These are phyloP conservation scores for Chlorella sp. DNA, from an alignment of 139 green algal genomes.

Conservation along the genomic window DNA sequence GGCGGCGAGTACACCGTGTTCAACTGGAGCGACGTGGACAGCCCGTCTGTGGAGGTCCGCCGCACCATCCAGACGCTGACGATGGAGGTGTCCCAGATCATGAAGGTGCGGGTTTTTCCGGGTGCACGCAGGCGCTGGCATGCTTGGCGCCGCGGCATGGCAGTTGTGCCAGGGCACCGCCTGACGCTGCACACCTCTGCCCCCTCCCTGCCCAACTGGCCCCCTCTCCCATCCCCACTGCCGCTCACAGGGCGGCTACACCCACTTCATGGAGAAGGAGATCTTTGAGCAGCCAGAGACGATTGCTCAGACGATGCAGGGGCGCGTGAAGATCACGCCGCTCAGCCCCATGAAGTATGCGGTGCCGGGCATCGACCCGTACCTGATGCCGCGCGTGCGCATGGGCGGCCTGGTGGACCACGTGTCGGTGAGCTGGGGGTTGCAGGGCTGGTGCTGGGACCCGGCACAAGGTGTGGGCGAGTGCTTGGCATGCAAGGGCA, in stretches of 20 bases:
- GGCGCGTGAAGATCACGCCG: slow-evolving; percentile 66
- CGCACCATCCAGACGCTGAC: slow-evolving; percentile 89
- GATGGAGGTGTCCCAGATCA: slow-evolving; percentile 97
- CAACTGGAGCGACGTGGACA: slow-evolving; percentile 67
- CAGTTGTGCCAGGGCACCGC: too few relatives aligned
- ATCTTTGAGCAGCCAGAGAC: slow-evolving; percentile 98
- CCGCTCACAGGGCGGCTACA: slow-evolving; percentile 87
- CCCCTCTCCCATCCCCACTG: not conserved
- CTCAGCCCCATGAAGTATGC: slow-evolving; percentile 46
- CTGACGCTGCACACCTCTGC: too few relatives aligned
- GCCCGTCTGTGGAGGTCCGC: slow-evolving; percentile 62
- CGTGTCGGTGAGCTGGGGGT: slow-evolving; percentile 23
- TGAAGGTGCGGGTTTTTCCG: slow-evolving; percentile 80
- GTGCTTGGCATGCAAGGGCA: too few relatives aligned
- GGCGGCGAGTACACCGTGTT: slow-evolving; percentile 79
- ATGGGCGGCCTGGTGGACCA: slow-evolving; percentile 85
- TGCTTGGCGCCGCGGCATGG: too few relatives aligned
- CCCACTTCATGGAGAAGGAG: slow-evolving; percentile 96
- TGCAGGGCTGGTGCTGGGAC: not conserved
- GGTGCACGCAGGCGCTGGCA: too few relatives aligned
- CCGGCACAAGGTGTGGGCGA: too few relatives aligned
- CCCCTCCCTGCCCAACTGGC: too few relatives aligned
- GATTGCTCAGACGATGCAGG: slow-evolving; percentile 86
- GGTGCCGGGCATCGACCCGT: slow-evolving; percentile 53
- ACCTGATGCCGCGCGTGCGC: slow-evolving; percentile 70